Percentiles rank a stretch among this genome's conserved stretches.
These are phyloP conservation scores for Eimeria zaria DNA, from an alignment of 169 alveolate species.

Conservation along the genomic window DNA sequence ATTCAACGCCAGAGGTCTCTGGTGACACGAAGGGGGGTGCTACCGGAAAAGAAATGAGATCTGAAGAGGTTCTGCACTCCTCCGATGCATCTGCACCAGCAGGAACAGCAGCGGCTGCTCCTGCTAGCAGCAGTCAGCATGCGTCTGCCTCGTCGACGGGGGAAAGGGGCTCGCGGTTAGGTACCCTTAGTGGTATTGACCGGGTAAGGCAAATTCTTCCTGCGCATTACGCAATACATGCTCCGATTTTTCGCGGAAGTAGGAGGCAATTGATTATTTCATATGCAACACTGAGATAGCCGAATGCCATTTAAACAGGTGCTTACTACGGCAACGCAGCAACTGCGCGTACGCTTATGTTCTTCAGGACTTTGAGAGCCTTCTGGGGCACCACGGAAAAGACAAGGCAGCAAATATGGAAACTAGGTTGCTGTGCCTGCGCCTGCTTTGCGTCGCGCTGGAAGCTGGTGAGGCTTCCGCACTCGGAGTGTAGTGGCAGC, in stretches of 20 bases:
- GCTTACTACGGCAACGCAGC: not conserved
- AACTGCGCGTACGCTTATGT: not conserved
- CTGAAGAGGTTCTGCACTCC: conserved; percentile 2
- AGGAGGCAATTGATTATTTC: not conserved
- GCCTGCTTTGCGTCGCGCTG: conserved; percentile 46
- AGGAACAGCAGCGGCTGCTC: not conserved
- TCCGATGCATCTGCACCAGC: conserved; percentile 13
- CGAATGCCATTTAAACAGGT: not conserved
- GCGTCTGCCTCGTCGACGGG: not conserved
- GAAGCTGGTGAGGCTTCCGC: conserved; percentile 49
- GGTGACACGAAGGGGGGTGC: conserved; percentile 9
- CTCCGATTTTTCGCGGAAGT: not conserved
- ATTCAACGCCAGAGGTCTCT: conserved; percentile 4
- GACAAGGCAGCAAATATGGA: conserved; percentile 45
- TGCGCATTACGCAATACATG: not conserved
- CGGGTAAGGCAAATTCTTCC: conserved; percentile 8
- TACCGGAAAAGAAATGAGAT: not conserved
- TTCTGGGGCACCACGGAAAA: conserved; percentile 15
- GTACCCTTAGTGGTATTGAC: conserved; percentile 45
- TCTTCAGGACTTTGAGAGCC: conserved; percentile 51
- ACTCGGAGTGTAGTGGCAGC: not conserved
- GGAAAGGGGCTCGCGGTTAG: conserved; percentile 22
- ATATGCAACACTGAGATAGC: not conserved
- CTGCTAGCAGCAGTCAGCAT: not conserved
- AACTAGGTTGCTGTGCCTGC: conserved; percentile 38